Conservation (phyloP, 2,329 filamentous ascomycete genomes). For the Coniochaeta sp. region DNA sequence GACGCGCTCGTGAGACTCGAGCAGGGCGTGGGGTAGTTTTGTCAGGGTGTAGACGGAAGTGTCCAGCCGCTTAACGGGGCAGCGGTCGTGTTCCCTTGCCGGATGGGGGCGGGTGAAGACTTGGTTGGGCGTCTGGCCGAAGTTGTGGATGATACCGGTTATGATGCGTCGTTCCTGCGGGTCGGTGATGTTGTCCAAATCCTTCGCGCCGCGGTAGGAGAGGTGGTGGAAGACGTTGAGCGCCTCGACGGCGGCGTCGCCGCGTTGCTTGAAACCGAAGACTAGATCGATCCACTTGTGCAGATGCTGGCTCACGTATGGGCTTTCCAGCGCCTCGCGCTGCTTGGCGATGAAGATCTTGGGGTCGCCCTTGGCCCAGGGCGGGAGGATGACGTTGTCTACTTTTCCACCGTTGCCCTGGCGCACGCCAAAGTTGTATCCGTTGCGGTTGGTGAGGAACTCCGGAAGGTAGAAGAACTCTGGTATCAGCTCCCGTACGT, state of each 20-base stretch:
- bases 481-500: slow-evolving; percentile 89
- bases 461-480: slow-evolving; percentile 97
- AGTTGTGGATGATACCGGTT: slow-evolving; percentile 96
- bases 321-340: slow-evolving; percentile 89
- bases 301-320: slow-evolving; percentile 81
- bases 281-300: slow-evolving; percentile 95
- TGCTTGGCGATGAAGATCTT: slow-evolving; percentile 94
- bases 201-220: slow-evolving; percentile 88
- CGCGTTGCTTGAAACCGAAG: slow-evolving; percentile 89
- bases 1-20: slow-evolving; percentile 72
- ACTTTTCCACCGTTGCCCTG: slow-evolving; percentile 76
- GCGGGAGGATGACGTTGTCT: slow-evolving; percentile 81
- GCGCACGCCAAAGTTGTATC: slow-evolving; percentile 84
- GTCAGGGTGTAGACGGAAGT: slow-evolving; percentile 69
- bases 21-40: slow-evolving; percentile 69
- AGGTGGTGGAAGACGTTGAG: slow-evolving; percentile 95
- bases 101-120: slow-evolving; percentile 81
- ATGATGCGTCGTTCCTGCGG: slow-evolving; percentile 80
- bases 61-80: slow-evolving; percentile 66
- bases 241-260: slow-evolving; percentile 83
- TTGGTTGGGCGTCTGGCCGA: slow-evolving; percentile 94
- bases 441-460: slow-evolving; percentile 88
- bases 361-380: slow-evolving; percentile 94
- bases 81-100: slow-evolving; percentile 60
- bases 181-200: slow-evolving; percentile 86